Evolutionary conservation across 208 protist genomes (phyloP).

Genomic region (Naegleria gruberi): DNA sequence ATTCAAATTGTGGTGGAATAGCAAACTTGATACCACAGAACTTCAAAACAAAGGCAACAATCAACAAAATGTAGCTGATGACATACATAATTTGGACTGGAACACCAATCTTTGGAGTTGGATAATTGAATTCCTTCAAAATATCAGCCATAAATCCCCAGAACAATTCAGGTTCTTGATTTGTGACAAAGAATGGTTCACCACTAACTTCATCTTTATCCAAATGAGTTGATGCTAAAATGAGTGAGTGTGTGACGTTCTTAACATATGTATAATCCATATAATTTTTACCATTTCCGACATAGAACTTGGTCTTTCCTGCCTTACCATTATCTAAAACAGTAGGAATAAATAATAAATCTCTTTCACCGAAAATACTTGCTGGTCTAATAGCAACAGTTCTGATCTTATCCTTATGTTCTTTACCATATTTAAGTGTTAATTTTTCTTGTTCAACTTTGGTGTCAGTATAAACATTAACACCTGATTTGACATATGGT

Average conservation of each 20-base stretch:
- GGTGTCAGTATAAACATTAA: conserved; percentile 28
- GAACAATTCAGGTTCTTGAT: conserved; percentile 34
- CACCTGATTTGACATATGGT: conserved; percentile 24
- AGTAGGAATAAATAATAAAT: conserved; percentile 24
- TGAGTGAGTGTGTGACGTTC: conserved; percentile 28
- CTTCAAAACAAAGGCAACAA: background rate
- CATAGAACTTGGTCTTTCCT: conserved; percentile 23
- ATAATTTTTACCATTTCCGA: conserved; percentile 33
- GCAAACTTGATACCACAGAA: background rate
- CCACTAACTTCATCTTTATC: background rate
- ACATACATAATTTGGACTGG: conserved; percentile 24
- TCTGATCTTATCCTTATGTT: background rate
- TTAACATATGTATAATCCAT: conserved; percentile 37
- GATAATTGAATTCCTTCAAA: background rate
- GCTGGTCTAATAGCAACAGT: conserved; percentile 34
- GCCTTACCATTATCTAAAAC: conserved; percentile 12
- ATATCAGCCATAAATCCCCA: conserved; percentile 33
- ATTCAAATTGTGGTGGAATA: conserved; percentile 13
- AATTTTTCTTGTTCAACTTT: conserved; percentile 35
- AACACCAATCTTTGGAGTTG: conserved; percentile 14
- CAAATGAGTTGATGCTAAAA: conserved; percentile 26
- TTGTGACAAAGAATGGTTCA: conserved; percentile 36
- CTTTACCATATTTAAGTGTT: conserved; percentile 21
- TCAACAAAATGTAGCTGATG: conserved; percentile 21
- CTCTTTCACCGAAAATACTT: conserved; percentile 32